Conservation (phyloP, 2,329 filamentous ascomycete genomes). For the Exophiala oligosperma region DNA sequence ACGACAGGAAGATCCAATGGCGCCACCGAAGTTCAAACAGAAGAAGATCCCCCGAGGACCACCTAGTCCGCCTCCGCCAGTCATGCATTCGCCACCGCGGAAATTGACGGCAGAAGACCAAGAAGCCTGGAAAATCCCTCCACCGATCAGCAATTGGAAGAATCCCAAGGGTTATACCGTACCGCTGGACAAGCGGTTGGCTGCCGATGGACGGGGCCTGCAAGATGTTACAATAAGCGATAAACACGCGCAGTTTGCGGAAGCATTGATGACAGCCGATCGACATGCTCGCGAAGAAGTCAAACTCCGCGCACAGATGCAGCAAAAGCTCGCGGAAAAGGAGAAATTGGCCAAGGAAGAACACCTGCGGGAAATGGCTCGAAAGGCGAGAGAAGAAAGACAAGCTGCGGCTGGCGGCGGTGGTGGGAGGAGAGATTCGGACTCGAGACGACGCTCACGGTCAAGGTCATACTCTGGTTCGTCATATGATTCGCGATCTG, state of each 20-base stretch:
- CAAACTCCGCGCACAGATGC: conserved; percentile 87
- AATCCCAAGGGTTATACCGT: conserved; percentile 98
- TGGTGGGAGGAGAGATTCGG: conserved; percentile 42
- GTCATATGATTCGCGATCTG: conserved; percentile 46
- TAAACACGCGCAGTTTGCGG: conserved; percentile 95
- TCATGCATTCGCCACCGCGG: conserved; percentile 91
- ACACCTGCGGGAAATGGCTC: conserved; percentile 79
- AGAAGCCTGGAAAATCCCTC: conserved; percentile 90
- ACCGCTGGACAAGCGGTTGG: conserved; percentile 89
- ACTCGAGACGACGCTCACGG: conserved; percentile 29
- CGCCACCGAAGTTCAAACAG: conserved; percentile 97
- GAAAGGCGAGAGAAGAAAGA: conserved; percentile 86
- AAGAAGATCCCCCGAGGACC: conserved; percentile 93
- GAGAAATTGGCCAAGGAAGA: conserved; percentile 95
- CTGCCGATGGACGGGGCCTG: conserved; percentile 85
- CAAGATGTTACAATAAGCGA: conserved; percentile 97
- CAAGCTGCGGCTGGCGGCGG: conserved; percentile 39
- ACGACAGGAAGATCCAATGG: conserved; percentile 89
- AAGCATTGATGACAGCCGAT: conserved; percentile 91
- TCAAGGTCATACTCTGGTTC: conserved; percentile 34
- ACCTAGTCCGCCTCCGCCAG: conserved; percentile 85
- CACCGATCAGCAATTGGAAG: conserved; percentile 97
- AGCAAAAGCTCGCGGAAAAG: conserved; percentile 93
- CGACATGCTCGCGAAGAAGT: conserved; percentile 94
- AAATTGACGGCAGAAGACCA: conserved; percentile 97